A percentile compares a stretch with the other conserved stretches of the same genome.
Evolutionary conservation across 2,329 filamentous ascomycete species (phyloP).

Genomic region (Trichophyton rubrum): DNA sequence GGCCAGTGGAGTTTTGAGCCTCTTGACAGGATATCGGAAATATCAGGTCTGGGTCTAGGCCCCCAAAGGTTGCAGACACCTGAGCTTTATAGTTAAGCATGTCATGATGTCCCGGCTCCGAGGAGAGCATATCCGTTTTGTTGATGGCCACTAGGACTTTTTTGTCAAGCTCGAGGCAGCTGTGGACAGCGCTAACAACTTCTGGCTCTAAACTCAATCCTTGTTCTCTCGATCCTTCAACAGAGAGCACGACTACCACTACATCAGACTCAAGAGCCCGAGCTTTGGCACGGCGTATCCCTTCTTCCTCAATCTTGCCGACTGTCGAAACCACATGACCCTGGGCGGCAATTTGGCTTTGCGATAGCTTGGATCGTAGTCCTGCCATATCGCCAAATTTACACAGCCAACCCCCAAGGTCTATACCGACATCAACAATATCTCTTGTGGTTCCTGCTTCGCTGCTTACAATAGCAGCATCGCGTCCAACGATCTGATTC

Average conservation of each 20-base stretch:
- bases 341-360: slow-evolving; percentile 4
- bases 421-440: slow-evolving; percentile 80
- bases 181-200: slow-evolving; percentile 41
- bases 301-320: slow-evolving; percentile 72
- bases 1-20: slow-evolving; percentile 26
- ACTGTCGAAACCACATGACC: slow-evolving; percentile 30
- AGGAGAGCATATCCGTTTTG: slow-evolving; percentile 43
- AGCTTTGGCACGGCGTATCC: slow-evolving; percentile 72
- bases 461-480: slow-evolving; percentile 86
- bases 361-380: slow-evolving; percentile 44
- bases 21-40: slow-evolving; percentile 62
- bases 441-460: slow-evolving; percentile 92
- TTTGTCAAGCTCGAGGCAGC: slow-evolving; percentile 38
- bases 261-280: slow-evolving; percentile 75
- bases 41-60: slow-evolving; percentile 31
- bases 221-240: slow-evolving; percentile 42
- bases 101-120: slow-evolving; percentile 8
- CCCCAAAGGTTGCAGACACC: slow-evolving; percentile 11
- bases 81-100: slow-evolving; percentile 1
- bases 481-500: slow-evolving; percentile 77
- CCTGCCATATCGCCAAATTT: slow-evolving; percentile 94
- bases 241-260: slow-evolving; percentile 64
- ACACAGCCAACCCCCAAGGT: slow-evolving; percentile 80
- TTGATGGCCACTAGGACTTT: slow-evolving; percentile 49
- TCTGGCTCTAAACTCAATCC: slow-evolving; percentile 37